Conservation (phyloP, 805 yeast species). For the Metschnikowia baotianmanensis region DNA sequence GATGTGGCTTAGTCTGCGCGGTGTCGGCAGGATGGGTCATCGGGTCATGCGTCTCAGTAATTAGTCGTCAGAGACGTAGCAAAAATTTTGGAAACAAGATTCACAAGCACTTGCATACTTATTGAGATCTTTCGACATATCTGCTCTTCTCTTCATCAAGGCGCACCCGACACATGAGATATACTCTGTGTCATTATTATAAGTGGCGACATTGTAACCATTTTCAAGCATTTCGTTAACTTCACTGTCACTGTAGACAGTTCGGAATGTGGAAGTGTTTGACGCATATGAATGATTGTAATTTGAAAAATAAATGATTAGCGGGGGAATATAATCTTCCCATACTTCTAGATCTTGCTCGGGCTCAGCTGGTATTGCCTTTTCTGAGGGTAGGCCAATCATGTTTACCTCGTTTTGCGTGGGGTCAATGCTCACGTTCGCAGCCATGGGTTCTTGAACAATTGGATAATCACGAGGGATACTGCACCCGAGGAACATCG, state of each 20-base stretch:
- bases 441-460: not conserved
- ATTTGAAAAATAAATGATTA: constrained; percentile 53
- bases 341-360: constrained; percentile 6
- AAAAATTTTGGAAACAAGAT: constrained; percentile 12
- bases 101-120: constrained; percentile 5
- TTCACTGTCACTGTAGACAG: constrained; percentile 47
- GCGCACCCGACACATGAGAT: constrained; percentile 57
- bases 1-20: too few relatives aligned
- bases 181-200: constrained; percentile 39
- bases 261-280: constrained; percentile 59
- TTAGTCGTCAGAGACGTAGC: constrained; percentile 8
- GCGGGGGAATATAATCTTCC: constrained; percentile 45
- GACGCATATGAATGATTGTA: constrained; percentile 39
- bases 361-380: not conserved
- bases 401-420: not conserved
- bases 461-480: constrained; percentile 29
- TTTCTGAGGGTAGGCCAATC: too few relatives aligned
- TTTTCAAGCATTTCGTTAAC: constrained; percentile 45
- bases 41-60: constrained; percentile 3
- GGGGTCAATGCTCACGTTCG: not conserved
- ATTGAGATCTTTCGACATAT: not conserved
- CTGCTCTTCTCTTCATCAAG: constrained; percentile 42
- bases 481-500: constrained; percentile 46
- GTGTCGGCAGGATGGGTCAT: constrained; percentile 2
- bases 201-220: constrained; percentile 52